Percentiles rank a stretch among this genome's conserved stretches.
Evolutionary conservation across 345 rosid genomes (phyloP).

Genomic region (Raphanus raphanistrum): DNA sequence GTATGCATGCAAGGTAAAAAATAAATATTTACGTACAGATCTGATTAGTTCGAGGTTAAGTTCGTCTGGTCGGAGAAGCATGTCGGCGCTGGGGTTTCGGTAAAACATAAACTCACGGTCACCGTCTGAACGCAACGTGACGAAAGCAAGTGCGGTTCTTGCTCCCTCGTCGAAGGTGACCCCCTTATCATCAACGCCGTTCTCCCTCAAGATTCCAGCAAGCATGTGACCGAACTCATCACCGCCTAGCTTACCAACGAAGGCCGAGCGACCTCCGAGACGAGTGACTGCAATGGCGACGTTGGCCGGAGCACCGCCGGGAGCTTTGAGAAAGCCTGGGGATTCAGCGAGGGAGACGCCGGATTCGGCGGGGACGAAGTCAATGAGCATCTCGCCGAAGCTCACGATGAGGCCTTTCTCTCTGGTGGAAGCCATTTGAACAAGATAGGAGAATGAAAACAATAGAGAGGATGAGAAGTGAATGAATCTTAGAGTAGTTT

Average conservation of each 20-base stretch:
- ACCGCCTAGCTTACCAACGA: slow-evolving; percentile 60
- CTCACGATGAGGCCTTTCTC: slow-evolving; percentile 40
- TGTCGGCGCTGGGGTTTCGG: slow-evolving; percentile 70
- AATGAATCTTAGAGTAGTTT: slow-evolving; percentile 15
- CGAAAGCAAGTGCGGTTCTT: slow-evolving; percentile 71
- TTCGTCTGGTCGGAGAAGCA: slow-evolving; percentile 63
- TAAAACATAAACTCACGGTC: slow-evolving; percentile 69
- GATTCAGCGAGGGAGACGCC: slow-evolving; percentile 61
- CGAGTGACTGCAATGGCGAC: slow-evolving; percentile 55
- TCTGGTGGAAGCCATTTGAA: slow-evolving; percentile 36
- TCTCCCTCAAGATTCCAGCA: slow-evolving; percentile 54
- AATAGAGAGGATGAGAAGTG: slow-evolving; percentile 23
- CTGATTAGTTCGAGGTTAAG: slow-evolving; percentile 51
- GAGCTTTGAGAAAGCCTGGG: slow-evolving; percentile 53
- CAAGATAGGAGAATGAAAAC: slow-evolving; percentile 11
- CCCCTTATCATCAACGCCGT: slow-evolving; percentile 54
- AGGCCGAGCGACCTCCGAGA: slow-evolving; percentile 55
- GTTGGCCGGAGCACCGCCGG: slow-evolving; percentile 69
- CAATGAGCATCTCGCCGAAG: slow-evolving; percentile 62
- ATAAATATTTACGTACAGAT: slow-evolving; percentile 9
- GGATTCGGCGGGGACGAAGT: slow-evolving; percentile 53
- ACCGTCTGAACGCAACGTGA: slow-evolving; percentile 55
- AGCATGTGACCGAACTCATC: slow-evolving; percentile 74
- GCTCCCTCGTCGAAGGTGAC: slow-evolving; percentile 54
- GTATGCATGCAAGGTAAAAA: neutral